These are phyloP conservation scores for Cladosporium sphaerospermum DNA, from an alignment of 2,329 filamentous ascomycete genomes.

Conservation along the genomic window DNA sequence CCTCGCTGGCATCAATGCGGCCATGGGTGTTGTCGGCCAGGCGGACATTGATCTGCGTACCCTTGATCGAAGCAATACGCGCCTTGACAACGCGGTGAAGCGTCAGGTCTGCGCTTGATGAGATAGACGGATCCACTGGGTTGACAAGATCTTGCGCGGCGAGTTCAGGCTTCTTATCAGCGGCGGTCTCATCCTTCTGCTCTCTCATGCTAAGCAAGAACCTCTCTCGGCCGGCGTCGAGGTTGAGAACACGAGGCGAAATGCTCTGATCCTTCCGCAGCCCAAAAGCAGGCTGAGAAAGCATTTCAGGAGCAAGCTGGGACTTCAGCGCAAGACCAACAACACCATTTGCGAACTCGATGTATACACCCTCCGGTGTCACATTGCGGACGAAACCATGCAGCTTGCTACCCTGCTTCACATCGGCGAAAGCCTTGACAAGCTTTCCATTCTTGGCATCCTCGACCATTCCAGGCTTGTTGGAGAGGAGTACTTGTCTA, in stretches of 20 bases:
- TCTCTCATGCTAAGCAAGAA: slow-evolving; percentile 60
- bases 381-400: slow-evolving; percentile 82
- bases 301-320: slow-evolving; percentile 65
- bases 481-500: slow-evolving; percentile 67
- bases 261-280: slow-evolving; percentile 71
- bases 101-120: slow-evolving; percentile 63
- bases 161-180: slow-evolving; percentile 26
- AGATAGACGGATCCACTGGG: slow-evolving; percentile 59
- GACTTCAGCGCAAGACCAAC: slow-evolving; percentile 75
- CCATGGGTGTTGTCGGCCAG: slow-evolving; percentile 83
- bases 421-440: slow-evolving; percentile 64
- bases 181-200: slow-evolving; percentile 36
- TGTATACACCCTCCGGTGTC: slow-evolving; percentile 71
- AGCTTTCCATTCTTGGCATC: slow-evolving; percentile 67
- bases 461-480: slow-evolving; percentile 75
- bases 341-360: slow-evolving; percentile 76
- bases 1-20: slow-evolving; percentile 85
- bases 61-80: slow-evolving; percentile 75
- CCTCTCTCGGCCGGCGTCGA: slow-evolving; percentile 64
- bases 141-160: slow-evolving; percentile 41
- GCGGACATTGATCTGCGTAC: slow-evolving; percentile 86
- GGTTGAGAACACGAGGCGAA: slow-evolving; percentile 62
- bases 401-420: slow-evolving; percentile 61
- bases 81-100: slow-evolving; percentile 71
- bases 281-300: slow-evolving; percentile 67